Evolutionary conservation across 805 yeast species (phyloP).

Genomic region (Yamadazyma ubonensis): DNA sequence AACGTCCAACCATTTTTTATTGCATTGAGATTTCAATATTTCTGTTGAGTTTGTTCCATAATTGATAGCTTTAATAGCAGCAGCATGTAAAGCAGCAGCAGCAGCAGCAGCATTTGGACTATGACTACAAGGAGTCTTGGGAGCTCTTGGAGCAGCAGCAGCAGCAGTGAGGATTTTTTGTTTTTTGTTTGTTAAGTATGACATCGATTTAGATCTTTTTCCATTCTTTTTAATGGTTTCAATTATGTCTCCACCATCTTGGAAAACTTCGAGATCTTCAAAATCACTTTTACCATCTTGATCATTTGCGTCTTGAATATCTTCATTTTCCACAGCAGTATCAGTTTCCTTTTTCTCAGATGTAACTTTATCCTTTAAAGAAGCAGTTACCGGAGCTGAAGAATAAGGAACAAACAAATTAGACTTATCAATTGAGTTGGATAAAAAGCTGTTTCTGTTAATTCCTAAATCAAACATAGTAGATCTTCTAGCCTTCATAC

Average conservation of each 20-base stretch:
- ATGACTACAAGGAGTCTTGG: conserved; percentile 57
- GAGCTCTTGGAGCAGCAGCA: conserved; percentile 78
- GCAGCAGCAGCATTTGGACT: conserved; percentile 69
- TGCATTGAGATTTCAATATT: conserved; percentile 18
- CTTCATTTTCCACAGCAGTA: conserved; percentile 3
- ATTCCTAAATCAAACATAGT: conserved; percentile 54
- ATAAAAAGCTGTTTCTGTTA: conserved; percentile 40
- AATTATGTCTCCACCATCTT: conserved; percentile 35
- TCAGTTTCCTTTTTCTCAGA: conserved; percentile 1
- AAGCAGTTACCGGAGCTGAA: conserved; percentile 77
- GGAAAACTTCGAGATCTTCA: conserved; percentile 51
- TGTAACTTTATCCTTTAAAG: conserved; percentile 34
- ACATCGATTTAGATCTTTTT: conserved; percentile 66
- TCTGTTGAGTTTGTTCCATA: conserved; percentile 25
- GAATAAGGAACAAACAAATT: conserved; percentile 64
- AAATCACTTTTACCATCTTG: conserved; percentile 28
- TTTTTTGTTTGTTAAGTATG: conserved; percentile 54
- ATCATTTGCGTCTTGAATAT: conserved; percentile 4
- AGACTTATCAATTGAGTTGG: conserved; percentile 35
- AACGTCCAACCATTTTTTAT: conserved; percentile 65
- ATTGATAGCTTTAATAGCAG: conserved; percentile 52
- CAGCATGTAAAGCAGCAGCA: conserved; percentile 71
- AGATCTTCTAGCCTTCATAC: conserved; percentile 46
- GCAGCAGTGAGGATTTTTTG: conserved; percentile 64
- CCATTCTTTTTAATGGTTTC: conserved; percentile 45